These are phyloP conservation scores for Backusella parvicylindrica DNA, from an alignment of 192 early-diverging fungal genomes.

Conservation along the genomic window DNA sequence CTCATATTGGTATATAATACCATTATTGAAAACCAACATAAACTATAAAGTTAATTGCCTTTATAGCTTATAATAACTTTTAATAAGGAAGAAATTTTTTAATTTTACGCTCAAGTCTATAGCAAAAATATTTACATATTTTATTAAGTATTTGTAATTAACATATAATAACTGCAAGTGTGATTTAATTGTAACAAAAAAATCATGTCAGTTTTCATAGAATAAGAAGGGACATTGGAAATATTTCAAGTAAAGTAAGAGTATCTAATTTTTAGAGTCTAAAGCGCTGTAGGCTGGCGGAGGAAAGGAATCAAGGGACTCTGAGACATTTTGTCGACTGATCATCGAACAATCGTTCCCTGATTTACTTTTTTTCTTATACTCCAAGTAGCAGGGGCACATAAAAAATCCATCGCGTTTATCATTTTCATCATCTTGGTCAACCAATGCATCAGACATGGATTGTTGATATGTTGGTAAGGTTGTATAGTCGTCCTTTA, in stretches of 20 bases:
- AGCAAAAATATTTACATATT: too few species aligned
- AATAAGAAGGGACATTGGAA: not conserved
- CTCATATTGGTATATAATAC: too few species aligned
- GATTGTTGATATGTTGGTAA: constrained; percentile 27
- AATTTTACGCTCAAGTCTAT: too few species aligned
- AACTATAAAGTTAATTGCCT: too few species aligned
- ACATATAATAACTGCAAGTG: too few species aligned
- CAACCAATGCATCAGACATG: constrained; percentile 5
- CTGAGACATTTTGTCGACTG: not conserved
- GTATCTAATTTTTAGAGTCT: not conserved
- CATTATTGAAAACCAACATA: too few species aligned
- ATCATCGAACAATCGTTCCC: constrained; percentile 11
- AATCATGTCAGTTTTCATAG: not conserved
- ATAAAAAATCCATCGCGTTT: constrained; percentile 11
- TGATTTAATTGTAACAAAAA: not conserved
- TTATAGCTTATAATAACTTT: too few species aligned
- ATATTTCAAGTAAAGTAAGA: too few species aligned
- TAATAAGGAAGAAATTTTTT: too few species aligned
- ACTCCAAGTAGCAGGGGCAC: constrained; percentile 23
- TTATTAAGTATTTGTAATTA: too few species aligned
- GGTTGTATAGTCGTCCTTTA: constrained; percentile 27
- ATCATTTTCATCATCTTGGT: not conserved
- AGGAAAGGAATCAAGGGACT: not conserved
- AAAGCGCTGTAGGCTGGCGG: not conserved
- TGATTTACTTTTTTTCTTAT: constrained; percentile 16